A percentile compares a stretch with the other conserved stretches of the same genome.
These are phyloP conservation scores for Globisporangium paddicum DNA, from an alignment of 352 stramenopile genomes.

Conservation along the genomic window DNA sequence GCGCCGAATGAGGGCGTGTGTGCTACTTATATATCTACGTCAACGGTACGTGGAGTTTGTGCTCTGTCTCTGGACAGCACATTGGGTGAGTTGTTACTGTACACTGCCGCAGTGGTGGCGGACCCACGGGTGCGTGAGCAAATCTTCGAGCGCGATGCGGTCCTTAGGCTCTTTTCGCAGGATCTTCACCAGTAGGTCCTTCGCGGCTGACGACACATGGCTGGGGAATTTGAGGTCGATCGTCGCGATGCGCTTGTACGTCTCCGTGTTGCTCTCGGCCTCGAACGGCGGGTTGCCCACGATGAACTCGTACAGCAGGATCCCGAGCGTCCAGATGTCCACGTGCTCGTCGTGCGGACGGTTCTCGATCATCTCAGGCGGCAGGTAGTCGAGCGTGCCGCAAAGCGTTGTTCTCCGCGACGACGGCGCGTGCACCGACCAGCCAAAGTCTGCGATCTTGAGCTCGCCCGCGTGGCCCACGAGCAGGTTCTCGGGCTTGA, in stretches of 20 bases:
- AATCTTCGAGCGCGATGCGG: slow-evolving; percentile 89
- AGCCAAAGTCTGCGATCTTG: slow-evolving; percentile 99
- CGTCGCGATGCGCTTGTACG: slow-evolving; percentile 95
- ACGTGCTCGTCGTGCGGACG: slow-evolving; percentile 95
- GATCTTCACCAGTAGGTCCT: slow-evolving; percentile 93
- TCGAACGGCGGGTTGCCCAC: slow-evolving; percentile 98
- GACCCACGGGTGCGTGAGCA: slow-evolving; percentile 96
- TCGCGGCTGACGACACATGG: slow-evolving; percentile 89
- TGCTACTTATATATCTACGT: slow-evolving; percentile 8
- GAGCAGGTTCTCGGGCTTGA: slow-evolving; percentile 99
- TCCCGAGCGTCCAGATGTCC: slow-evolving; percentile 98
- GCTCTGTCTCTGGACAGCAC: neutral
- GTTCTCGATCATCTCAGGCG: slow-evolving; percentile 99
- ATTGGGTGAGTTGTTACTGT: neutral
- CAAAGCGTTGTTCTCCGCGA: slow-evolving; percentile 97
- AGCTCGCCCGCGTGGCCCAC: slow-evolving; percentile 94
- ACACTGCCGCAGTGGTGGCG: slow-evolving; percentile 48
- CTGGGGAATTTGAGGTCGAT: slow-evolving; percentile 96
- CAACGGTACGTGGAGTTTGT: neutral
- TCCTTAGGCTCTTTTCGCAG: slow-evolving; percentile 95
- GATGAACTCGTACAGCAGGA: slow-evolving; percentile 99
- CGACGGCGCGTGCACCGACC: slow-evolving; percentile 98
- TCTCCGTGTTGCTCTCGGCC: slow-evolving; percentile 93
- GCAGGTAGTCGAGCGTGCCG: slow-evolving; percentile 98
- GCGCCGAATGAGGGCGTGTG: neutral